These are phyloP conservation scores for Phytophthora pini DNA, from an alignment of 352 stramenopile species.

Conservation along the genomic window DNA sequence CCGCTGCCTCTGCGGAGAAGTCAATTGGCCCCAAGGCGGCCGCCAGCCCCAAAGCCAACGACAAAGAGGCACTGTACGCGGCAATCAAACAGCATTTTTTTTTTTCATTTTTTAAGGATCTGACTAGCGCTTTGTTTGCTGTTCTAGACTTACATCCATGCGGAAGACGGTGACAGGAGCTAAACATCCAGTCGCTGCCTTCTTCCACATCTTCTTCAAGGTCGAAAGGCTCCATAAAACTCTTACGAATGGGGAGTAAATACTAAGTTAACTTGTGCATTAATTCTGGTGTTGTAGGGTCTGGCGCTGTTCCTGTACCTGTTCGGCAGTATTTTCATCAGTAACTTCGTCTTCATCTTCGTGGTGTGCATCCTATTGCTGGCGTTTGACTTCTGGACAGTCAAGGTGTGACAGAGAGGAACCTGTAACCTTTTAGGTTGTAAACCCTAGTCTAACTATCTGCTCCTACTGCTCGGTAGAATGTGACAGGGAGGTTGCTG, in stretches of 20 bases:
- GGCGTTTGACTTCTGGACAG: slow-evolving; percentile 98
- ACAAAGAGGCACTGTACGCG: slow-evolving; percentile 71
- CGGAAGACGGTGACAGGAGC: slow-evolving; percentile 71
- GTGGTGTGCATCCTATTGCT: slow-evolving; percentile 97
- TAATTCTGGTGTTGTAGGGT: slow-evolving; percentile 25
- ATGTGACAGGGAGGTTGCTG: slow-evolving; percentile 87
- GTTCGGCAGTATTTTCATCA: slow-evolving; percentile 91
- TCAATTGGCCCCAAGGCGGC: slow-evolving; percentile 25
- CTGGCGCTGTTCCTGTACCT: slow-evolving; percentile 95
- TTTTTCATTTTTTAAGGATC: background rate
- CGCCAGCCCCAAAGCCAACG: slow-evolving; percentile 36
- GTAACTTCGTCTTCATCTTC: slow-evolving; percentile 97
- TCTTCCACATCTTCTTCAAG: slow-evolving; percentile 99
- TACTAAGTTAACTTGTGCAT: slow-evolving; percentile 2
- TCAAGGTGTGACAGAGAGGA: slow-evolving; percentile 76
- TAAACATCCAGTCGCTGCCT: slow-evolving; percentile 93
- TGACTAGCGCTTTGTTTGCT: slow-evolving; percentile 21
- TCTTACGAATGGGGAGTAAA: background rate
- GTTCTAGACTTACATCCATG: slow-evolving; percentile 69
- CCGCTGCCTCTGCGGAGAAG: slow-evolving; percentile 16
- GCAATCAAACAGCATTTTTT: background rate
- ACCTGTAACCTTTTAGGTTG: too few species aligned
- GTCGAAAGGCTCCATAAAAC: slow-evolving; percentile 15
- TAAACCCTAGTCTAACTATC: too few species aligned
- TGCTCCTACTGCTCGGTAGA: slow-evolving; percentile 41